Conservation (phyloP, 2,329 filamentous ascomycete species). For the Mariannaea elegans region DNA sequence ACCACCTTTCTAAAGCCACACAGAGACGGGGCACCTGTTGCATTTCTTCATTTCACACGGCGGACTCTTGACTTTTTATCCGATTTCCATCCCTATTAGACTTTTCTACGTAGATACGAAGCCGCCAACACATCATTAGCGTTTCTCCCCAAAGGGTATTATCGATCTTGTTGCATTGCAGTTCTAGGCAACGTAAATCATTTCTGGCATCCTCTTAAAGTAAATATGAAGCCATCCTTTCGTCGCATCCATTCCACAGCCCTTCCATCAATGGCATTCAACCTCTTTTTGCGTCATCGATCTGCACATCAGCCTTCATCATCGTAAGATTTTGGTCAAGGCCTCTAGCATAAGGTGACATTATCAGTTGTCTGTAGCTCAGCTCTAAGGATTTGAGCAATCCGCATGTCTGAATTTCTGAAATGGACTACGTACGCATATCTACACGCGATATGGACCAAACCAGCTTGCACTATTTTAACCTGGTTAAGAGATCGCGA, state of each 20-base stretch:
- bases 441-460: slow-evolving; percentile 17
- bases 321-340: background rate
- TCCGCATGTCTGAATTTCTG: background rate
- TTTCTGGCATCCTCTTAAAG: background rate
- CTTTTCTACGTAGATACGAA: background rate
- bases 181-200: background rate
- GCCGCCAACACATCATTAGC: background rate
- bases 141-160: no score
- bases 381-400: background rate
- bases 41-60: background rate
- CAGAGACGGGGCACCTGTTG: background rate
- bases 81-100: background rate
- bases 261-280: background rate
- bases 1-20: background rate
- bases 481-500: slow-evolving; percentile 20
- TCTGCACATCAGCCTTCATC: background rate
- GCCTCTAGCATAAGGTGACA: background rate
- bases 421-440: slow-evolving; percentile 26
- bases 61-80: no score
- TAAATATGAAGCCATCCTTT: background rate
- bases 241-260: slow-evolving; percentile 2
- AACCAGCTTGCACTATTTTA: slow-evolving; percentile 27
- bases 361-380: background rate
- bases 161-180: slow-evolving; percentile 4
- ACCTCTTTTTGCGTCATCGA: slow-evolving; percentile 1